Percentiles rank a stretch among this genome's conserved stretches.
Conservation (phyloP, 176 grass and related monocot species). For the Oryza coarctata region DNA sequence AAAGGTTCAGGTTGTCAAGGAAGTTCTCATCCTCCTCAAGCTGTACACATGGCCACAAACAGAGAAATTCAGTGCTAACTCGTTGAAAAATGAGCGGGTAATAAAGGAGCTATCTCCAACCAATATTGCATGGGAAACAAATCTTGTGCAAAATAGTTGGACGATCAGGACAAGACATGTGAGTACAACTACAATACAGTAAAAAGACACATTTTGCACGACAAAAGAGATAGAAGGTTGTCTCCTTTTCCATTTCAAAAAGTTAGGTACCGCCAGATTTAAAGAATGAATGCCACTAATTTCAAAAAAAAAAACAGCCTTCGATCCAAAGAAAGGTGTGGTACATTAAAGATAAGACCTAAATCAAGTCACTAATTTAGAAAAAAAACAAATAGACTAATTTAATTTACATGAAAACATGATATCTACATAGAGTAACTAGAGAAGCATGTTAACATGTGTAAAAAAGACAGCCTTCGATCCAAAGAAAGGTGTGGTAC, state of each 20-base stretch:
- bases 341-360: neutral
- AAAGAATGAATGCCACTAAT: neutral
- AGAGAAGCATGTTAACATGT: neutral
- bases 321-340: neutral
- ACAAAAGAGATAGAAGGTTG: neutral
- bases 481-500: neutral
- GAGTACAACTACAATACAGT: neutral
- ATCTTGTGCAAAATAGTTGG: neutral
- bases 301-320: neutral
- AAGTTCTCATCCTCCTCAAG: conserved; percentile 88
- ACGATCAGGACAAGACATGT: neutral
- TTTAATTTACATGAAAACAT: neutral
- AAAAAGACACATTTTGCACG: neutral
- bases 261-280: neutral
- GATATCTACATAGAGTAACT: neutral
- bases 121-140: neutral
- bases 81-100: neutral
- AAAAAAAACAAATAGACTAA: too few relatives aligned
- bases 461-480: neutral
- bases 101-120: neutral
- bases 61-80: neutral
- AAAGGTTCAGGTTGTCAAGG: conserved; percentile 80
- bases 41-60: conserved; percentile 34
- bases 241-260: neutral
- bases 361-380: neutral